These are phyloP conservation scores for Prunus mume DNA, from an alignment of 306 rosid genomes.

Conservation along the genomic window DNA sequence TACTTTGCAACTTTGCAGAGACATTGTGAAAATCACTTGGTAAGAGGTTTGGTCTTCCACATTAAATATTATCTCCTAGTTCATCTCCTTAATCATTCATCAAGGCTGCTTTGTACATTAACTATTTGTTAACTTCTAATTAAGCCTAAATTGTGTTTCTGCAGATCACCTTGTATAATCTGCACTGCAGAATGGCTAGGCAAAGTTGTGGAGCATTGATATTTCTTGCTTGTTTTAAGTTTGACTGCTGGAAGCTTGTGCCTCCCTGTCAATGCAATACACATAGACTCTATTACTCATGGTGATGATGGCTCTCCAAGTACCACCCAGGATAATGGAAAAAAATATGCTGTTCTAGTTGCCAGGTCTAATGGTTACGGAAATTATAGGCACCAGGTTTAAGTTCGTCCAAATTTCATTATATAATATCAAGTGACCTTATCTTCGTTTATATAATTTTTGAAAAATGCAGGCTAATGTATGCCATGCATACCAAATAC, in stretches of 20 bases:
- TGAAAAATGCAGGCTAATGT: conserved; percentile 40
- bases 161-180: not conserved
- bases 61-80: not conserved
- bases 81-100: not conserved
- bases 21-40: not conserved
- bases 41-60: not conserved
- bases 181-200: not conserved
- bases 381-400: conserved; percentile 50
- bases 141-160: not conserved
- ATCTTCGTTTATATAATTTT: not conserved
- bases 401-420: not conserved
- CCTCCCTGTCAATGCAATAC: not conserved
- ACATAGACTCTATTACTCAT: not conserved
- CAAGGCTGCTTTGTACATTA: not conserved
- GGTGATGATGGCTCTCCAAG: not conserved
- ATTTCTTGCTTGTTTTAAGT: not conserved
- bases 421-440: too few species aligned
- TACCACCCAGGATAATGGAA: conserved; percentile 12
- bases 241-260: not conserved
- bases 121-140: too few species aligned
- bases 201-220: not conserved
- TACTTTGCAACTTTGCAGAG: not conserved
- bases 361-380: conserved; percentile 39
- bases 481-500: conserved; percentile 54
- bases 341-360: conserved; percentile 47